Evolutionary conservation across 2,329 filamentous ascomycete species (phyloP), one percentile per base, ranked within the genome.

Genomic region (Myriosclerotinia duriaeana): DNA sequence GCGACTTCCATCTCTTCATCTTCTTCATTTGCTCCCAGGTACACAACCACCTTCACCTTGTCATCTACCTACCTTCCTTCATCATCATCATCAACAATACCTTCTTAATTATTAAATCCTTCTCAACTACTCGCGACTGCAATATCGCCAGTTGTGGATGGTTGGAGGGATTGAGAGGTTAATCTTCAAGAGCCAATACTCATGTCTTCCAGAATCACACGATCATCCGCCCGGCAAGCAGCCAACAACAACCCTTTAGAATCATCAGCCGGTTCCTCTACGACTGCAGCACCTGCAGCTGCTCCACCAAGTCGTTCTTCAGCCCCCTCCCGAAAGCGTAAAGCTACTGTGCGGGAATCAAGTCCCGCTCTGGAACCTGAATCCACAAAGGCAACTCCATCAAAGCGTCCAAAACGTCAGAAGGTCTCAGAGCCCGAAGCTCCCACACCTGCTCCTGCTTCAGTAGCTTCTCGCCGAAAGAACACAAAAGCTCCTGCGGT

Each of bases 141-240:
- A 67, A 59, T 34, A 64, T 65, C 60, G 53, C 53, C 66, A 54
- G 55, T 71, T 67, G 67, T 71, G 65, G 38, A 62, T 69, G 67
- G 70, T 68, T 69, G 64, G 65, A 63, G 61, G 59, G 53, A 50
- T 59, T 66, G 53, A 63, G 22, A 66, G 66, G 52, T 52, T 58
- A 59, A 59, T 64, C 60, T 62, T 67, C 59, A 62, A 68, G 67
- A 66, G 38, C 70, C 73, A 67, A 70, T 83, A 89, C 91, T 94
- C 88, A 97, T 97, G 93, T 92, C 91, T 87, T 83, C 88, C 86
- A 97, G 93, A 91, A 89, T 95, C 76, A 97, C 94, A 84, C 92
- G 94, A 84, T 95, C 93, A 76, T 90, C 93, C 80, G 90, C 93
- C 83, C 93, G 93, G 84, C 89, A 92, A 86, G 91, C 91, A 82